These are phyloP conservation scores for Termitomyces sp. DNA, from an alignment of 768 basidiomycete species.

Conservation along the genomic window DNA sequence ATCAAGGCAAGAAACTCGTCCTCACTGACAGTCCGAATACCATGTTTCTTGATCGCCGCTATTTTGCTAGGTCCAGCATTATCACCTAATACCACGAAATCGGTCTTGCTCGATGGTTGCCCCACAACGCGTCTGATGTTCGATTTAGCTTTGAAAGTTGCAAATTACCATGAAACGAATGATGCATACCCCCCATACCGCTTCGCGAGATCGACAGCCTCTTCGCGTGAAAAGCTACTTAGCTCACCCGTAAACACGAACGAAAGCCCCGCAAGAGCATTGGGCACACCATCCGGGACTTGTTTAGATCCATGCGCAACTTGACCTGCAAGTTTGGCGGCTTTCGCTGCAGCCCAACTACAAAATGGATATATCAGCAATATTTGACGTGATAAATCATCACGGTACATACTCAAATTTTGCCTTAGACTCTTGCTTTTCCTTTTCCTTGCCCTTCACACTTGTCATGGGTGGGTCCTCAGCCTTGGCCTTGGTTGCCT, in stretches of 20 bases:
- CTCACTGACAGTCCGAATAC: slow-evolving; percentile 73
- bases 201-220: slow-evolving; percentile 84
- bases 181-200: slow-evolving; percentile 84
- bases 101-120: slow-evolving; percentile 87
- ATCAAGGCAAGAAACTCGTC: slow-evolving; percentile 87
- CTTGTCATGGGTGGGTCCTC: slow-evolving; percentile 4
- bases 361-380: not conserved
- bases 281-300: slow-evolving; percentile 66
- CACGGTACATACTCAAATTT: slow-evolving; percentile 26
- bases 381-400: not conserved
- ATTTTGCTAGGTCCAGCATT: slow-evolving; percentile 89
- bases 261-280: slow-evolving; percentile 80
- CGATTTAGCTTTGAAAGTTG: slow-evolving; percentile 1
- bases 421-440: slow-evolving; percentile 14
- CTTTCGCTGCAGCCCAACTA: slow-evolving; percentile 48
- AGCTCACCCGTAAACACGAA: slow-evolving; percentile 98
- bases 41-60: slow-evolving; percentile 80
- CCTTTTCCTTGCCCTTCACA: slow-evolving; percentile 14
- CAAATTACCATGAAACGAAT: not conserved
- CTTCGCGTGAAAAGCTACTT: slow-evolving; percentile 81
- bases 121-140: slow-evolving; percentile 72
- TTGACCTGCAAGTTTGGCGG: slow-evolving; percentile 61
- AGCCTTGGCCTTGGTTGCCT: slow-evolving; percentile 11
- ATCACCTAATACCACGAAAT: slow-evolving; percentile 84
- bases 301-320: slow-evolving; percentile 65